Base-by-base conservation (phyloP, 139 green algal species). In the Chlamydomonas schloesseri region DNA sequence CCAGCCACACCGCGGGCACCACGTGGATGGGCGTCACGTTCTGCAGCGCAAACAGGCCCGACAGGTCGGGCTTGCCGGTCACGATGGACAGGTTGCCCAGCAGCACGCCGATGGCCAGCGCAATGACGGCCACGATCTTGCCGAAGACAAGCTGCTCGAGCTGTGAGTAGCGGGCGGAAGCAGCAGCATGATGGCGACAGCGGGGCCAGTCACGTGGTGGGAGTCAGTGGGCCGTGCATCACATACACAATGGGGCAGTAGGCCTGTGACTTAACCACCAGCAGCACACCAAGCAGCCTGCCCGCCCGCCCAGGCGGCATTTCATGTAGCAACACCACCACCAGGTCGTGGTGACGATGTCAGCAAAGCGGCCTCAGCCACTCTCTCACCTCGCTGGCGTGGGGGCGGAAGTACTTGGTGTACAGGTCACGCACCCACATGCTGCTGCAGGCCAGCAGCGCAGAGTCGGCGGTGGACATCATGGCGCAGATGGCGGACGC, bases 1-100 rank as follows among this genome's bases (percentile, higher is more conserved):
- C 87, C 24, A 93, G 87, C 90, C 90, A 93, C 50, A 91, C 90
- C 24, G 84, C 76, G 14, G 90, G 90, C 3, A 85, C 83, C 2
- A 93, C 88, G 72, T 93, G 90, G 81, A 93, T 93, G 64, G 90
- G 90, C 1, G 90, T 93, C 31, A 88, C 82, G 76, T 85, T 88
- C 64, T 92, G 89, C 29, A 90, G 80, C 10, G 80, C 58, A 36
- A 90, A 90, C 18, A 90, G 87, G 34, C 73, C 67, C 9, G 65
- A 79, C 31, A 90, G 67, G 81, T 88, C 80, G 9, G 87, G 87
- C 73, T 84, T 90, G 53, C 57, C 57, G 14, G 28, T 70, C 65
- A 42, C 23, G 3, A 88, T 31, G 28, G 64, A 84, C 34, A 62
- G 57, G 65, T 87, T 86, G 33, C 47, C 73, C 65, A 90, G 73